These are phyloP conservation scores for Stevia rebaudiana DNA, from an alignment of 140 eudicot species.

Conservation along the genomic window DNA sequence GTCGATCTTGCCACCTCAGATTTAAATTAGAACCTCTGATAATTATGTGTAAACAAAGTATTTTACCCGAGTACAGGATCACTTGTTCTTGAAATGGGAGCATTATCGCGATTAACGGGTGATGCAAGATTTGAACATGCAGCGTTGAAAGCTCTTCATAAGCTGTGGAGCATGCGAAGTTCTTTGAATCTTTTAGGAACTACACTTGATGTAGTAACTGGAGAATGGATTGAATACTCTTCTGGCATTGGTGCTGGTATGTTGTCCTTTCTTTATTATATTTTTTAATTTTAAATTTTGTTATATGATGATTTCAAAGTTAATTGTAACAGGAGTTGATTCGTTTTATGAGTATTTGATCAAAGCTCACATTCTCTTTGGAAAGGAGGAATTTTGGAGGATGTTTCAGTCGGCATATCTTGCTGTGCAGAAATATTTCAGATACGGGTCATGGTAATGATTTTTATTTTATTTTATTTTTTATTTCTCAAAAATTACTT, in stretches of 20 bases:
- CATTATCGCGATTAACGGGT: constrained; percentile 79
- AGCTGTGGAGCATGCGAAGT: constrained; percentile 95
- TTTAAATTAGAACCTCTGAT: constrained; percentile 1
- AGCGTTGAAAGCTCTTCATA: constrained; percentile 81
- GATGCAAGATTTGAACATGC: constrained; percentile 77
- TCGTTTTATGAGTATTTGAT: constrained; percentile 87
- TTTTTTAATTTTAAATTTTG: background rate
- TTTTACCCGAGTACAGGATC: constrained; percentile 53
- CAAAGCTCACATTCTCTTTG: constrained; percentile 91
- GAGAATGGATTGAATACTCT: constrained; percentile 90
- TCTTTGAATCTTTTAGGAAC: constrained; percentile 89
- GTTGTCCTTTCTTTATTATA: background rate
- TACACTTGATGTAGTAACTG: constrained; percentile 83
- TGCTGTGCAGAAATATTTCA: constrained; percentile 82
- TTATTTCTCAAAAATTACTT: background rate
- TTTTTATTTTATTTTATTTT: background rate
- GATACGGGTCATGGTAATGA: constrained; percentile 86
- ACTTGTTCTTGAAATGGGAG: constrained; percentile 97
- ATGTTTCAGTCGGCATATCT: constrained; percentile 96
- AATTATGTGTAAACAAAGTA: background rate
- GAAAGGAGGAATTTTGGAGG: constrained; percentile 88
- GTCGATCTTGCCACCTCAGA: constrained; percentile 1
- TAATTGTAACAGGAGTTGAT: constrained; percentile 66
- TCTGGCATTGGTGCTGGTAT: constrained; percentile 96
- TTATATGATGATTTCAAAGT: constrained; percentile 10